Base-by-base conservation (phyloP, 768 basidiomycete genomes). In the Tricholoma furcatifolium region DNA sequence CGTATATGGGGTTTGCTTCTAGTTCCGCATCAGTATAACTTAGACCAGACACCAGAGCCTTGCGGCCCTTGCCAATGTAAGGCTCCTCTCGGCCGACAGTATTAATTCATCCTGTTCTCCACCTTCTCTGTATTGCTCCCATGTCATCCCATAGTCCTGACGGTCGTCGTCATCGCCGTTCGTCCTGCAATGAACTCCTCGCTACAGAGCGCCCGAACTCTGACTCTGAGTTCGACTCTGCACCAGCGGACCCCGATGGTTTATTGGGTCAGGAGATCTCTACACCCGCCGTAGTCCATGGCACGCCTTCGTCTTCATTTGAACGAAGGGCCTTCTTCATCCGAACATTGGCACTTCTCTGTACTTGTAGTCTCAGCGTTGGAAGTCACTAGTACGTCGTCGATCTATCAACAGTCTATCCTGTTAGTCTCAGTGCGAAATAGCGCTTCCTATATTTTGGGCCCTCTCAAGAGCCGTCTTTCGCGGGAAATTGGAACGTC, bases 361-460 rank as follows among this genome's bases (percentile, higher is more conserved):
- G 86, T 53, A 85, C 85, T 21, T 89, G 87, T 62, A 83, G 81
- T 27, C 66, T 91, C 58, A 87, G 87, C 60, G 70, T 91, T 32
- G 89, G 88, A 31, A 86, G 85, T 56, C 88, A 91, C 64, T 90
- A 87, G 87, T 88, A 61, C 41, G 81, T 69, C 32, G 23, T 15
- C 34, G 12, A 51, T 43, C 41, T 17, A 4, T n/a, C 10, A 32
- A 14, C 11, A 47, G 6, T 51, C 7, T 9, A 30, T 32, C 9
- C 42, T 34, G 15, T 8, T 27, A 44, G 48, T 45, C 50, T 48
- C 32, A 52, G 5, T 34, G 3, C 18, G 6, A 7, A 6, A 6
- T 42, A 91, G 88, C 64, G 86, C 84, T 14, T 78, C 80, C 2
- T 85, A 92, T 61, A 81, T 88, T 6, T 78, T 94, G 2, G 88